Conservation (phyloP, 2,329 filamentous ascomycete species). For the Stachybotrys echinatus region DNA sequence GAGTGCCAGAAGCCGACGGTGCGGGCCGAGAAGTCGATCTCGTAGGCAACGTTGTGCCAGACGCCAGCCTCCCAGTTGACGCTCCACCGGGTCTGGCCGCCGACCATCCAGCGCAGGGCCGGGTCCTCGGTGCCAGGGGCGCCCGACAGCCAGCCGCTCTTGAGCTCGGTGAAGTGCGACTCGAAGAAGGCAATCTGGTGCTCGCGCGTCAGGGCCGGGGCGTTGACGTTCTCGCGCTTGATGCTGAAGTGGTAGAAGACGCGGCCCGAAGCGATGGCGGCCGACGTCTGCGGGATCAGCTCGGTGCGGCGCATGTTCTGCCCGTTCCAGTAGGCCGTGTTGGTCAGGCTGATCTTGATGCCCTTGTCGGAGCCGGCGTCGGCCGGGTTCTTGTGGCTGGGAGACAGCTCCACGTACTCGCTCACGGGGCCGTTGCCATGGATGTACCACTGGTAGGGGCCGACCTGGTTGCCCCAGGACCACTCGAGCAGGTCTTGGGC, state of each 20-base stretch:
- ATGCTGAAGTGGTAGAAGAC: slow-evolving; percentile 71
- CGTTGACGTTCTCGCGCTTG: slow-evolving; percentile 52
- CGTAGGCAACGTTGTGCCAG: slow-evolving; percentile 74
- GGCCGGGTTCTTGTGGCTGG: slow-evolving; percentile 58
- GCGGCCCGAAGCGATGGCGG: slow-evolving; percentile 59
- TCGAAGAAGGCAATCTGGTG: slow-evolving; percentile 63
- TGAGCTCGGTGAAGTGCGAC: slow-evolving; percentile 70
- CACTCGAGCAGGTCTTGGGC: slow-evolving; percentile 53
- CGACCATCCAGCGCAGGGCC: slow-evolving; percentile 60
- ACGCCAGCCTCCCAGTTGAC: slow-evolving; percentile 54
- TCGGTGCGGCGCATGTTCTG: slow-evolving; percentile 70
- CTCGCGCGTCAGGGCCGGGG: slow-evolving; percentile 57
- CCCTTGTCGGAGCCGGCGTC: slow-evolving; percentile 58
- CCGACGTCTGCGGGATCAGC: slow-evolving; percentile 65
- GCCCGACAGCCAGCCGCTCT: slow-evolving; percentile 43
- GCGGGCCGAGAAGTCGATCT: slow-evolving; percentile 60
- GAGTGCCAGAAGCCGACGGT: slow-evolving; percentile 68
- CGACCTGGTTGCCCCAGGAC: slow-evolving; percentile 64
- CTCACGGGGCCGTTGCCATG: slow-evolving; percentile 54
- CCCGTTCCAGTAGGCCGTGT: slow-evolving; percentile 65
- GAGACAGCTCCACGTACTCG: slow-evolving; percentile 56
- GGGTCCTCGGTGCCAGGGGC: slow-evolving; percentile 34
- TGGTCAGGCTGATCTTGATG: slow-evolving; percentile 60
- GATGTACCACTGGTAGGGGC: slow-evolving; percentile 52
- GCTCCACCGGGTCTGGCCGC: slow-evolving; percentile 57